Evolutionary conservation across 2,329 filamentous ascomycete genomes (phyloP).

Genomic region (Ilyonectria robusta): DNA sequence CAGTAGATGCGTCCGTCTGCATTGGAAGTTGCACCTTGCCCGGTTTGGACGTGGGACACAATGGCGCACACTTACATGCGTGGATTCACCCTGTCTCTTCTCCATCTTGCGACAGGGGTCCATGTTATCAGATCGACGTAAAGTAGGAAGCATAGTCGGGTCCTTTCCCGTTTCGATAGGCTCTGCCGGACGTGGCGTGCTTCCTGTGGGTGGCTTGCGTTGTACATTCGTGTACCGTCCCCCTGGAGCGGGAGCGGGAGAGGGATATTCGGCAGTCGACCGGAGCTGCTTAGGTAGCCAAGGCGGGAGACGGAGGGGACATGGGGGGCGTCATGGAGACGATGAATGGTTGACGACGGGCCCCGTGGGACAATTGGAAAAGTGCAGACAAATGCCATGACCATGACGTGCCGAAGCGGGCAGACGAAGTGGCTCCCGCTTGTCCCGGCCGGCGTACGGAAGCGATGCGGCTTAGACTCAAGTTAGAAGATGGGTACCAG

Average conservation of each 20-base stretch:
- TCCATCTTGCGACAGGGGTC: neutral
- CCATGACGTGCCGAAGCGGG: constrained; percentile 31
- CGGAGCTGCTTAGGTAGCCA: constrained; percentile 16
- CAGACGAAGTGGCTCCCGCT: constrained; percentile 17
- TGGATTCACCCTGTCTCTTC: constrained; percentile 4
- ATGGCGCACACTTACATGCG: constrained; percentile 1
- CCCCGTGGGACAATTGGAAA: constrained; percentile 19
- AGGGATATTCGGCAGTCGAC: constrained; percentile 31
- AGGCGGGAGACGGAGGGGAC: constrained; percentile 17
- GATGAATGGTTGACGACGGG: constrained; percentile 19
- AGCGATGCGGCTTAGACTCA: constrained; percentile 27
- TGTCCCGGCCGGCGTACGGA: constrained; percentile 21
- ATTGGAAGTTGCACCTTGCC: neutral
- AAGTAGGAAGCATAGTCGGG: neutral
- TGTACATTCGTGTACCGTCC: constrained; percentile 14
- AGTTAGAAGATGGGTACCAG: constrained; percentile 12
- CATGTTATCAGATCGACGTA: constrained; percentile 25
- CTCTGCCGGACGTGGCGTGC: constrained; percentile 15
- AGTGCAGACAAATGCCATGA: constrained; percentile 17
- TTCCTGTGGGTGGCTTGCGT: constrained; percentile 16
- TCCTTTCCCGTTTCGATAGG: constrained; percentile 11
- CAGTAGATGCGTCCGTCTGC: neutral
- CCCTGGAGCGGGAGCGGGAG: constrained; percentile 15
- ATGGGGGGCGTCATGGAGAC: constrained; percentile 1
- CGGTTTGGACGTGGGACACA: constrained; percentile 2